Percentiles rank a stretch among this genome's conserved stretches.
phyloP scores from a whole-genome alignment of 1,139 yeast species.

The Pichia sp. region DNA sequence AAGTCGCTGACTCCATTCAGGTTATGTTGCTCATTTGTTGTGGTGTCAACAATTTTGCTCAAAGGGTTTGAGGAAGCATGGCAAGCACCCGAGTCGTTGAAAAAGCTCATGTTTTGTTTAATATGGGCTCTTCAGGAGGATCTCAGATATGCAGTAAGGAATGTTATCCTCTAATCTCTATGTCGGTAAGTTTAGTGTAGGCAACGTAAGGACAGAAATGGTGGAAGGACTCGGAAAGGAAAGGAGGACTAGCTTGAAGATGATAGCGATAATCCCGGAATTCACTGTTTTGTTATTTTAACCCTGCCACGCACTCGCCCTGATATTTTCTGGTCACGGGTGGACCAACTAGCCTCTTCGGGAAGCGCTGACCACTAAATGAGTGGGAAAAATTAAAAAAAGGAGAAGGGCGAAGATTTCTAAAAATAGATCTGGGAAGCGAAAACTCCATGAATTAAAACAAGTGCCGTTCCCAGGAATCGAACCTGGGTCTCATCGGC shows the following conservation, averaged over 20 bases:
- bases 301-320: neutral
- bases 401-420: neutral
- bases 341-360: neutral
- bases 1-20: neutral
- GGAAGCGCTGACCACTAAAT: neutral
- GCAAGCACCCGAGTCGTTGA: constrained; percentile 9
- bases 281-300: neutral
- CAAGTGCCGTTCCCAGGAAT: neutral
- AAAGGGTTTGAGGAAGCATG: constrained; percentile 10
- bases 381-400: neutral
- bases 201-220: no score
- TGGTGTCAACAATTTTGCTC: constrained; percentile 7
- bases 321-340: neutral
- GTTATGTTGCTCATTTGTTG: neutral
- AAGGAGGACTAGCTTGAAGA: neutral
- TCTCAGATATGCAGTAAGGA: no score
- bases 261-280: neutral
- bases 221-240: no score
- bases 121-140: no score
- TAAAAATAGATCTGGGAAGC: neutral
- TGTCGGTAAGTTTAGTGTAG: no score
- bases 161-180: no score
- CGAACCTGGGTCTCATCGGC: constrained; percentile 1
- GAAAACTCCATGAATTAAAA: neutral
- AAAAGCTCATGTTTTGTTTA: constrained; percentile 12